Evolutionary conservation across 2,329 filamentous ascomycete genomes (phyloP).

Genomic region (Aspergillus quadrilineatus): DNA sequence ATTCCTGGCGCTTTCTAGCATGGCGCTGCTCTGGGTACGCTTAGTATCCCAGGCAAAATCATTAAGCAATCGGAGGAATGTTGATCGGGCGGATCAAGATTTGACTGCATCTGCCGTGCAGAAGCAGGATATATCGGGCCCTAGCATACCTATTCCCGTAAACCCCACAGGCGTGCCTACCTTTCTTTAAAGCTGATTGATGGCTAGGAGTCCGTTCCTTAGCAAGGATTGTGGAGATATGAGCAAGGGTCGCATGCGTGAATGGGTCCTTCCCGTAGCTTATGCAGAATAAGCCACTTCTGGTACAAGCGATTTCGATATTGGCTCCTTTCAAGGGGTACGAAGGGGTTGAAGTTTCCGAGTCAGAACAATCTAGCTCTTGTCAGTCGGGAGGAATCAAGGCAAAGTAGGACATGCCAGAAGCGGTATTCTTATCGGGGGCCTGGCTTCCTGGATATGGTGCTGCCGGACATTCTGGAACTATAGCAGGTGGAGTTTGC

Average conservation of each 20-base stretch:
- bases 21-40: not conserved
- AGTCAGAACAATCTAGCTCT: not conserved
- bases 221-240: not conserved
- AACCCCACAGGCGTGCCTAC: not conserved
- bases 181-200: not conserved
- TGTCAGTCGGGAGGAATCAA: not conserved
- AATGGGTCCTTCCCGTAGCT: not conserved
- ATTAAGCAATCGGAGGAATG: not conserved
- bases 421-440: not conserved
- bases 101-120: not conserved
- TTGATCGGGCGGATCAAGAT: not conserved
- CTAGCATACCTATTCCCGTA: constrained; percentile 3
- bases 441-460: too few species aligned
- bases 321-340: not conserved
- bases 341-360: not conserved
- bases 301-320: not conserved
- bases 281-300: not conserved
- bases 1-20: not conserved
- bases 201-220: not conserved
- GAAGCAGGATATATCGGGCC: not conserved
- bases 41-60: not conserved
- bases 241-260: constrained; percentile 4
- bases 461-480: too few species aligned
- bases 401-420: not conserved
- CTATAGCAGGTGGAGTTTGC: too few species aligned